Conservation (phyloP, 1,139 yeast species). For the Taphrina pruni region DNA sequence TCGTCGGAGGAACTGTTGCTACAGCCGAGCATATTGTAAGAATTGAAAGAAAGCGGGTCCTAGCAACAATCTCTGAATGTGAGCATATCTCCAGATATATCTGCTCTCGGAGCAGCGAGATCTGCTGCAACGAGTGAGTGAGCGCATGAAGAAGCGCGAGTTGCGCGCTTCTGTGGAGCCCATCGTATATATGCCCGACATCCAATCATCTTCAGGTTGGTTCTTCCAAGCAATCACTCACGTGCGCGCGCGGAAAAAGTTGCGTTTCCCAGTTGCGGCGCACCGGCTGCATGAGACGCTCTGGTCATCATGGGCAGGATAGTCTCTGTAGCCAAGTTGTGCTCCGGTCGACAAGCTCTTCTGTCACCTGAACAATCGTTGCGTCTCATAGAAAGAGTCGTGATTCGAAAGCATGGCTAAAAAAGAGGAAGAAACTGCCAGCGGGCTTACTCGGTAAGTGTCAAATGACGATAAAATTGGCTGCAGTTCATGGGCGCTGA, state of each 20-base stretch:
- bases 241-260: slow-evolving; percentile 17
- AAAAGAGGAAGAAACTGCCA: slow-evolving; percentile 29
- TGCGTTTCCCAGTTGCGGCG: neutral
- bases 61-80: too few relatives aligned
- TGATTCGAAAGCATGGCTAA: slow-evolving; percentile 9
- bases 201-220: neutral
- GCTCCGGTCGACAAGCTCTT: neutral
- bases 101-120: too few relatives aligned
- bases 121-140: too few relatives aligned
- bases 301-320: too few relatives aligned
- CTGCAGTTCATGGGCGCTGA: slow-evolving; percentile 9
- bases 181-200: neutral
- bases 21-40: too few relatives aligned
- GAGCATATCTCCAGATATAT: too few relatives aligned
- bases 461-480: neutral
- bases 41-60: too few relatives aligned
- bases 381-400: neutral
- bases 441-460: slow-evolving; percentile 28
- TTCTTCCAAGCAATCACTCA: neutral
- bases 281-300: too few relatives aligned
- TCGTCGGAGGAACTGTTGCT: too few relatives aligned
- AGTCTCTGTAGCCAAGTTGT: neutral
- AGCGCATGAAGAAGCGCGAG: too few relatives aligned
- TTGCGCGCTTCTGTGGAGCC: neutral
- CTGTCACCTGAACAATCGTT: neutral